phyloP scores from a whole-genome alignment of 768 basidiomycete species.

The Boletus sp. region DNA sequence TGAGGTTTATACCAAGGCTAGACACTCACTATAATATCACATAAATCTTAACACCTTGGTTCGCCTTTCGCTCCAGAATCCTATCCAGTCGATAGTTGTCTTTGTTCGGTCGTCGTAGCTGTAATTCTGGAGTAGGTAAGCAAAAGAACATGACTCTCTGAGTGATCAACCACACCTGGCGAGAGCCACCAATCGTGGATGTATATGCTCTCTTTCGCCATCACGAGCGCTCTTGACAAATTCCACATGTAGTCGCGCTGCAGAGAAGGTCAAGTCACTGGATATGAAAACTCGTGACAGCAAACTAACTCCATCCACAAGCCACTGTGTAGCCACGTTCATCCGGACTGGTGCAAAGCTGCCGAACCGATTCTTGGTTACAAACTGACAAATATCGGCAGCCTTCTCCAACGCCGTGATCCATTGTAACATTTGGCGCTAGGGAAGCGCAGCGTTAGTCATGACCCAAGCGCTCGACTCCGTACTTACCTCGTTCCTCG shows the following conservation, averaged over 20 bases:
- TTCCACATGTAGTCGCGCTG: constrained; percentile 99
- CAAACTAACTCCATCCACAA: constrained; percentile 85
- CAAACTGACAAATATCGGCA: constrained; percentile 73
- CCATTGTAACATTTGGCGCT: constrained; percentile 98
- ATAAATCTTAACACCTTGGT: constrained; percentile 93
- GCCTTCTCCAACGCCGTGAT: constrained; percentile 87
- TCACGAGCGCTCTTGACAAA: constrained; percentile 81
- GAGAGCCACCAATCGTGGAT: constrained; percentile 99
- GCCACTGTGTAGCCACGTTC: constrained; percentile 96
- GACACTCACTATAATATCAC: constrained; percentile 84
- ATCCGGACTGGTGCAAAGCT: constrained; percentile 91
- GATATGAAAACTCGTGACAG: not conserved
- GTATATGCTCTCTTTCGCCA: constrained; percentile 86
- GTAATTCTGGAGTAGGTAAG: constrained; percentile 53
- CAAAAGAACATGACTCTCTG: not conserved
- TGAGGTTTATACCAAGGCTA: not conserved
- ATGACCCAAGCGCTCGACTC: not conserved
- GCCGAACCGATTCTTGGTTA: constrained; percentile 80
- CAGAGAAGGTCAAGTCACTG: constrained; percentile 2
- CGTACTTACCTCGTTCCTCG: constrained; percentile 71
- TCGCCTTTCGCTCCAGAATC: constrained; percentile 85
- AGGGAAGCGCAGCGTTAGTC: constrained; percentile 4
- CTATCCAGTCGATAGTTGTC: constrained; percentile 84
- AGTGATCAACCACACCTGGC: constrained; percentile 51
- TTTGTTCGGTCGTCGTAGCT: constrained; percentile 80